Percentiles rank a stretch among this genome's conserved stretches.
These are phyloP conservation scores for Xylaria grammica DNA, from an alignment of 495 filamentous ascomycete genomes.

Conservation along the genomic window DNA sequence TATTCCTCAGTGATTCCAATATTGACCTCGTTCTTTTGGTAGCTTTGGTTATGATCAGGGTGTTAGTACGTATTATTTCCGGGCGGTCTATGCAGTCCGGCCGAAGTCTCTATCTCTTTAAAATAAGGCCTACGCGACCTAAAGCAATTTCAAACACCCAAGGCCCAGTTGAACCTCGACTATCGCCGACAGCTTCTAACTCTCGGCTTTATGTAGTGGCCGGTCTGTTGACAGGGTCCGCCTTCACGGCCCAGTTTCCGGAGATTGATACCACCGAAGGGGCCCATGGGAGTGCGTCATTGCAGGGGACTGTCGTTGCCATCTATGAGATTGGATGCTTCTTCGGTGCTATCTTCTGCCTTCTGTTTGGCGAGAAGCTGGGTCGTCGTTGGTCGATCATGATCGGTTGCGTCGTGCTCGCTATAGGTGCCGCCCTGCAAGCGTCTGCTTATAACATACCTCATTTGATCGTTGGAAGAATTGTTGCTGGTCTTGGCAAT, in stretches of 20 bases:
- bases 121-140: neutral
- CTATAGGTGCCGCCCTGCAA: slow-evolving; percentile 51
- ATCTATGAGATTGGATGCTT: slow-evolving; percentile 20
- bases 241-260: slow-evolving; percentile 11
- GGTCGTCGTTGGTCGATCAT: slow-evolving; percentile 55
- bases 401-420: slow-evolving; percentile 45
- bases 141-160: neutral
- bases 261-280: slow-evolving; percentile 12
- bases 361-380: slow-evolving; percentile 52
- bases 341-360: slow-evolving; percentile 39
- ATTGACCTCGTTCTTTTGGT: neutral
- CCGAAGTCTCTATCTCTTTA: neutral
- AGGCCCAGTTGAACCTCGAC: neutral
- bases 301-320: slow-evolving; percentile 18
- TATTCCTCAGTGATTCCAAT: neutral
- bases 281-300: neutral
- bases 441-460: slow-evolving; percentile 46
- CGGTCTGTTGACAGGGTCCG: slow-evolving; percentile 8
- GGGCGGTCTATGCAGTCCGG: neutral
- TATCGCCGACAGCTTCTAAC: neutral
- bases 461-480: slow-evolving; percentile 54
- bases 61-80: slow-evolving; percentile 13
- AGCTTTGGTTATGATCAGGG: slow-evolving; percentile 20
- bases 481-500: slow-evolving; percentile 58
- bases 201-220: neutral